A percentile compares a stretch with the other conserved stretches of the same genome.
These are phyloP conservation scores for Kodamaea leandrae DNA, from an alignment of 805 yeast species.

Conservation along the genomic window DNA sequence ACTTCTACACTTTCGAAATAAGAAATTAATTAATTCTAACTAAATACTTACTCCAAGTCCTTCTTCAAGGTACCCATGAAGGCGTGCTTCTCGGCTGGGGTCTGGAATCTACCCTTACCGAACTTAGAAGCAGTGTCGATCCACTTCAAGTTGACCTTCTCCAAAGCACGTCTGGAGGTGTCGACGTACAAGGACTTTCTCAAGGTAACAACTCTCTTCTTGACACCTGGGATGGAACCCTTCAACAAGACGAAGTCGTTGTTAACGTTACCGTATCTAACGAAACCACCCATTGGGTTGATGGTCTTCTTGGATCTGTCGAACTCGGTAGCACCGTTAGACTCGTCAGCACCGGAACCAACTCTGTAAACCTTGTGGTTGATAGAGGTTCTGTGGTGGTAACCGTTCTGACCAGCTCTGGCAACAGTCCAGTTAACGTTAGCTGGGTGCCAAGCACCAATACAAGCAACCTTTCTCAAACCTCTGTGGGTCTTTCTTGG, in stretches of 20 bases:
- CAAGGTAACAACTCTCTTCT: slow-evolving; percentile 98
- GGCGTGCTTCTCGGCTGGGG: slow-evolving; percentile 99
- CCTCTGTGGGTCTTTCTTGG: slow-evolving; percentile 99
- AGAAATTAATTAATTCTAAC: not conserved
- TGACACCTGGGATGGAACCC: slow-evolving; percentile 99
- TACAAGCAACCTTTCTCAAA: slow-evolving; percentile 99
- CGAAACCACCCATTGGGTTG: slow-evolving; percentile 99
- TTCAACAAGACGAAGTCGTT: slow-evolving; percentile 96
- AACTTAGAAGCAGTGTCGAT: slow-evolving; percentile 99
- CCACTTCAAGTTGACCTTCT: slow-evolving; percentile 97
- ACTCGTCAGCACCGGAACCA: slow-evolving; percentile 94
- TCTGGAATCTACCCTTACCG: slow-evolving; percentile 99
- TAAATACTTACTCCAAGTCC: slow-evolving; percentile 59
- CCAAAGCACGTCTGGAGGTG: slow-evolving; percentile 96
- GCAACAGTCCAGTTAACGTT: slow-evolving; percentile 99
- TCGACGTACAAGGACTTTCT: slow-evolving; percentile 98
- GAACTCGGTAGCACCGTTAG: slow-evolving; percentile 92
- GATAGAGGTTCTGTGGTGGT: slow-evolving; percentile 99
- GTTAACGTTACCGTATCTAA: slow-evolving; percentile 96
- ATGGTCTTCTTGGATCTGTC: slow-evolving; percentile 99
- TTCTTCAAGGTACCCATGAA: slow-evolving; percentile 99
- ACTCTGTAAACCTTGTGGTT: slow-evolving; percentile 99
- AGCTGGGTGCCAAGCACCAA: slow-evolving; percentile 99
- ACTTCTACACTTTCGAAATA: not conserved
- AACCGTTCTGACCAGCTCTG: slow-evolving; percentile 99